Conservation (phyloP, 228 moss, liverwort and hornwort genomes). For the Sphagnum magellanicum region DNA sequence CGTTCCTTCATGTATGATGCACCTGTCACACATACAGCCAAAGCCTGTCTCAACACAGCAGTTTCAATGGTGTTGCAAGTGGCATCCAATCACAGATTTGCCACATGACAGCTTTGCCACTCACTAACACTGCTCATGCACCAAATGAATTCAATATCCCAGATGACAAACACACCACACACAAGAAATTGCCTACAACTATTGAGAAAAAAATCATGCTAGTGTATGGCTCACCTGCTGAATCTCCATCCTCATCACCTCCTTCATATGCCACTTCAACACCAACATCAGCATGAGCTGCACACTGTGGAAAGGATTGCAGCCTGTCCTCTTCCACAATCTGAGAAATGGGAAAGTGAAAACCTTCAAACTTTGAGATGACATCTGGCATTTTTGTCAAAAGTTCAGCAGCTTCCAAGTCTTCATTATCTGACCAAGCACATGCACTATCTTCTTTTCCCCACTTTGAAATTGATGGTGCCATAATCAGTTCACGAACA, state of each 20-base stretch:
- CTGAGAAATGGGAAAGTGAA: constrained; percentile 1
- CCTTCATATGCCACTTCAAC: constrained; percentile 57
- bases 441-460: constrained; percentile 9
- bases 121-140: no score
- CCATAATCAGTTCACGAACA: constrained; percentile 18
- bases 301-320: constrained; percentile 2
- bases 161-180: no score
- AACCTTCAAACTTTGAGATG: constrained; percentile 26
- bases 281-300: constrained; percentile 11
- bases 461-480: constrained; percentile 37
- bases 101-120: no score
- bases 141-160: no score
- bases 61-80: not conserved
- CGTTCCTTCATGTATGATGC: constrained; percentile 12
- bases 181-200: not conserved
- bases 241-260: constrained; percentile 34
- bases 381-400: constrained; percentile 8
- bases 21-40: constrained; percentile 5
- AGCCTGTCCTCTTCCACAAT: constrained; percentile 7
- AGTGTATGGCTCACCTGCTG: not conserved
- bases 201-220: not conserved
- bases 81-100: not conserved
- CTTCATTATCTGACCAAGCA: constrained; percentile 16
- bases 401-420: constrained; percentile 8
- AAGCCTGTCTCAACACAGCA: no score